Conservation (phyloP, 2,329 filamentous ascomycete species). For the Alternaria sp. region DNA sequence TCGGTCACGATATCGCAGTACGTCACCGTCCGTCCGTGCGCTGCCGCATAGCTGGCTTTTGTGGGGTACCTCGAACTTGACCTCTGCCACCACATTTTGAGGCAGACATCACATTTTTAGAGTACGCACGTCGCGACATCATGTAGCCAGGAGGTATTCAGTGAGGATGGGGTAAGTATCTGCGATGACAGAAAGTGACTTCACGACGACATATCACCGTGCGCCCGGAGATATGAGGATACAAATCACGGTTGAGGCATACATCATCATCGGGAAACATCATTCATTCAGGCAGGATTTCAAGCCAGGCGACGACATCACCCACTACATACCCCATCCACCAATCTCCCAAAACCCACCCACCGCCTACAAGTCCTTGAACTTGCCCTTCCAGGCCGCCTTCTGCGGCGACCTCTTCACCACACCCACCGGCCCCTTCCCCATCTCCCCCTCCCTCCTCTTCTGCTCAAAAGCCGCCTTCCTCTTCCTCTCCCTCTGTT, state of each 20-base stretch:
- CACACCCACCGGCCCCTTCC: not conserved
- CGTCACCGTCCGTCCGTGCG: slow-evolving; percentile 6
- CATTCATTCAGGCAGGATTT: not conserved
- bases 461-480: not conserved
- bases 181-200: not conserved
- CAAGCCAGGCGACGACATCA: not conserved
- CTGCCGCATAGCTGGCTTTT: slow-evolving; percentile 2
- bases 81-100: not conserved
- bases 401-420: not conserved
- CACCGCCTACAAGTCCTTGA: not conserved
- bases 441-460: not conserved
- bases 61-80: slow-evolving; percentile 8
- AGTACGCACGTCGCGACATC: not conserved
- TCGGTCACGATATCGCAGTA: slow-evolving; percentile 5
- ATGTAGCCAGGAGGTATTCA: not conserved
- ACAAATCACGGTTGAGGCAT: not conserved
- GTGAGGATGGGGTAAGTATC: not conserved
- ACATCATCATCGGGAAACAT: not conserved
- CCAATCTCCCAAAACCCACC: not conserved
- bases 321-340: not conserved
- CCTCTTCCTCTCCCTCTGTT: not conserved
- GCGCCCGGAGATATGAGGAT: not conserved
- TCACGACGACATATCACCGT: not conserved
- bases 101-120: no score
- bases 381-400: not conserved